A percentile compares a stretch with the other conserved stretches of the same genome.
phyloP scores from a whole-genome alignment of 768 basidiomycete genomes.

The Pholiota conissans region DNA sequence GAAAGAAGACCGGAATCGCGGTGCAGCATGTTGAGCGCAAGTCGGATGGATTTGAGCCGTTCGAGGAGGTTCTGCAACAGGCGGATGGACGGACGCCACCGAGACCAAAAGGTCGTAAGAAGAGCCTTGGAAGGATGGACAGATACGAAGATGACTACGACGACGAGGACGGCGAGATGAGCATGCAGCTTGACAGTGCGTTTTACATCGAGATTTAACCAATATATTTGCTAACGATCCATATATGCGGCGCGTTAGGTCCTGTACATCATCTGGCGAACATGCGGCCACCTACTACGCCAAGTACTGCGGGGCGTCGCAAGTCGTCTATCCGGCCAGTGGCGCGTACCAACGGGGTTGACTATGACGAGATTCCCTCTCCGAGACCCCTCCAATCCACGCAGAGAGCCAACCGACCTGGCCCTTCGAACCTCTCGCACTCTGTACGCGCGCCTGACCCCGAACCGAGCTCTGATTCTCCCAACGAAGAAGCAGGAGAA shows the following conservation, averaged over 20 bases:
- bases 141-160: conserved; percentile 38
- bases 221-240: not conserved
- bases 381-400: conserved; percentile 38
- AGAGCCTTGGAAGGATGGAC: conserved; percentile 37
- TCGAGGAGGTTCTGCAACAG: conserved; percentile 71
- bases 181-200: conserved; percentile 79
- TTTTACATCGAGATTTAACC: conserved; percentile 10
- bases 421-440: conserved; percentile 40
- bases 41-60: conserved; percentile 83
- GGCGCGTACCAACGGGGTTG: conserved; percentile 50
- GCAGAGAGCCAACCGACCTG: conserved; percentile 32
- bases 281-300: conserved; percentile 39
- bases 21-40: conserved; percentile 68
- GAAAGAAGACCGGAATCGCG: conserved; percentile 78
- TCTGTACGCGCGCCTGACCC: conserved; percentile 31
- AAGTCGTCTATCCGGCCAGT: conserved; percentile 46
- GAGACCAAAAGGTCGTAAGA: conserved; percentile 50
- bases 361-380: conserved; percentile 66
- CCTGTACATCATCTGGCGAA: conserved; percentile 44
- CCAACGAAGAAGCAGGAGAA: conserved; percentile 30
- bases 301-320: conserved; percentile 36
- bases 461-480: conserved; percentile 29
- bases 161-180: conserved; percentile 63
- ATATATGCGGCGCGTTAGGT: conserved; percentile 26
- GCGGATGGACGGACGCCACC: conserved; percentile 69